Evolutionary conservation across 345 rosid genomes (phyloP), one percentile per base, ranked within the genome.

Genomic region (Ceriops tagal): DNA sequence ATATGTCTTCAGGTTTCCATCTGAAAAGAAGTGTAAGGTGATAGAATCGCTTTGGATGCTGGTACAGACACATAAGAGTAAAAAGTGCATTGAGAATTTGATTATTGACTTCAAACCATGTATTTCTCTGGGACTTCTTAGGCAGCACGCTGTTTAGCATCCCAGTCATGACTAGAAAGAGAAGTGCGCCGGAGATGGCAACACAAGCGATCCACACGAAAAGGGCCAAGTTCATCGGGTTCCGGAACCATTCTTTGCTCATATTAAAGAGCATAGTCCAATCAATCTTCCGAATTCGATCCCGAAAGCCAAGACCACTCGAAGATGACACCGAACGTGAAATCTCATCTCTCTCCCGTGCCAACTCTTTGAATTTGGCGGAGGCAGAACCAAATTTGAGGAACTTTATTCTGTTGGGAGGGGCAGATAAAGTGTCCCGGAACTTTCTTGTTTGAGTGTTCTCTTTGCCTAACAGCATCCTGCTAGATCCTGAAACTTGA

Each of bases 131-230:
- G 4, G 96, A 79, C 79, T 89, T 92, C 47, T 77, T 84, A 10
- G 88, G 93, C 49, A 95, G 58, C 6, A 72, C 97, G 15, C 46
- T 56, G 70, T 95, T 86, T 71, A 95, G 74, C 99, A 95, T 95
- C 64, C 99, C 96, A 8, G 97, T 95, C 96, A 95, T 89, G 39
- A 95, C 99, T 58, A 95, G 81, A 78, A 95, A 92, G 79, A 95
- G 81, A 72, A 95, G 84, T 16, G 96, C 99, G 24, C 99, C 99
- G 0, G 97, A 95, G 73, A 95, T 78, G 11, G 96, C 96, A 68
- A 95, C 96, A 62, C 70, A 75, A 5, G 70, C 21, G 52, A 89
- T 89, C 99, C 97, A 95, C 1, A 76, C 65, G 61, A 88, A 86
- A 22, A 95, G 84, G 65, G 96, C 96, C 88, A 92, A 78, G 78